Evolutionary conservation across 495 filamentous ascomycete genomes (phyloP).

Genomic region (Bacidia gigantensis): DNA sequence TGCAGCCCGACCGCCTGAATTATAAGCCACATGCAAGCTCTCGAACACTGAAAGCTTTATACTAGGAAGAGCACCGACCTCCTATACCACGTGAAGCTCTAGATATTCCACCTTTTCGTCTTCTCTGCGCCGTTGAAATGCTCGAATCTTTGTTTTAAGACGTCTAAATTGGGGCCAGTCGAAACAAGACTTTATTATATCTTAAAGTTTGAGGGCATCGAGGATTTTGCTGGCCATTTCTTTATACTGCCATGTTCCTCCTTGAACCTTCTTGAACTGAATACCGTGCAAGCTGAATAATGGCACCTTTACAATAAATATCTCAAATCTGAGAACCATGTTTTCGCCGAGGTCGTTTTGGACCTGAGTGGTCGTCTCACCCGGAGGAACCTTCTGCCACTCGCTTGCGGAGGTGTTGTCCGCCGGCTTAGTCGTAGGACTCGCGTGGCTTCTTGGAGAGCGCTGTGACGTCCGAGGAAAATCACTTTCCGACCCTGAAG

Average conservation of each 20-base stretch:
- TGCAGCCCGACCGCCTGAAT: too few relatives aligned
- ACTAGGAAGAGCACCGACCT: too few relatives aligned
- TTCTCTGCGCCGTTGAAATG: too few relatives aligned
- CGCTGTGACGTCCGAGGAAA: slow-evolving; percentile 9
- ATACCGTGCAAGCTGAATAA: slow-evolving; percentile 86
- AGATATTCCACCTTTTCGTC: too few relatives aligned
- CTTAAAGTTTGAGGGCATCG: slow-evolving; percentile 66
- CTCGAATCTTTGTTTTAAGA: too few relatives aligned
- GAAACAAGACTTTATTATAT: not conserved
- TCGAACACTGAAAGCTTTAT: too few relatives aligned
- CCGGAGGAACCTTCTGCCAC: slow-evolving; percentile 31
- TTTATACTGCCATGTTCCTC: slow-evolving; percentile 96
- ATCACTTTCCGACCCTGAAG: slow-evolving; percentile 54
- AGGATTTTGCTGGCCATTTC: slow-evolving; percentile 94
- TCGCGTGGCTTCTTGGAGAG: slow-evolving; percentile 27
- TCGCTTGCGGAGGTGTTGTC: not conserved
- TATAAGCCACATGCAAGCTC: too few relatives aligned
- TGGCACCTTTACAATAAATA: slow-evolving; percentile 95
- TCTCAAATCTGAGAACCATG: slow-evolving; percentile 80
- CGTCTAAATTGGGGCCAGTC: too few relatives aligned
- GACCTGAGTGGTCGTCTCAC: slow-evolving; percentile 74
- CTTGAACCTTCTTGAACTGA: slow-evolving; percentile 94
- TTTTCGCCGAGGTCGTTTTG: slow-evolving; percentile 71
- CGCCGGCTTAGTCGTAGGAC: not conserved
- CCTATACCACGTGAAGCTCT: too few relatives aligned